phyloP scores from a whole-genome alignment of 805 yeast genomes.

The Kluyveromyces starmeri region DNA sequence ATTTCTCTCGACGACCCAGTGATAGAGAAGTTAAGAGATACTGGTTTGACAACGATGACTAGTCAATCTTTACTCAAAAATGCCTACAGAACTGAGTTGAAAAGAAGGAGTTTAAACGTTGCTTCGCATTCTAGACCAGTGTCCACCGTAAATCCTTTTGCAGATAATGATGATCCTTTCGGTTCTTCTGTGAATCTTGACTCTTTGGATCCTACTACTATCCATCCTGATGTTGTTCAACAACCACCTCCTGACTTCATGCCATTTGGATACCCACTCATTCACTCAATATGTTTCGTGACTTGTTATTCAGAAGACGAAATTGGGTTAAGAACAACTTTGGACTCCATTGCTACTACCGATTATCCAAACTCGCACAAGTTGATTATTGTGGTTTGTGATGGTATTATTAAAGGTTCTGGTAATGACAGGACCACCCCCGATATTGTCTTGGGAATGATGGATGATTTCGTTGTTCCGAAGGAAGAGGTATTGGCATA shows the following conservation, averaged over 20 bases:
- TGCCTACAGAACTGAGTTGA: not conserved
- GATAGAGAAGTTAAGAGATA: conserved; percentile 12
- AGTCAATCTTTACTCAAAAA: conserved; percentile 34
- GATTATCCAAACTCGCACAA: conserved; percentile 95
- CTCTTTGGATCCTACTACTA: conserved; percentile 47
- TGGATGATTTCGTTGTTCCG: conserved; percentile 67
- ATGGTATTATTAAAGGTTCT: conserved; percentile 89
- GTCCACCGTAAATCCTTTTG: not conserved
- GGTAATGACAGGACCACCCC: conserved; percentile 87
- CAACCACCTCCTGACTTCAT: conserved; percentile 87
- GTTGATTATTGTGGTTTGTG: conserved; percentile 76
- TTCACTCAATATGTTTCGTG: conserved; percentile 65
- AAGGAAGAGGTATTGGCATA: conserved; percentile 68
- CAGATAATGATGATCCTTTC: conserved; percentile 4
- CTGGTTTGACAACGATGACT: conserved; percentile 47
- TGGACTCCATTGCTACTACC: conserved; percentile 91
- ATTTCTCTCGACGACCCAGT: conserved; percentile 1
- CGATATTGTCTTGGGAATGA: conserved; percentile 78
- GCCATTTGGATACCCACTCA: conserved; percentile 76
- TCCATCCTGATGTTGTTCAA: conserved; percentile 73
- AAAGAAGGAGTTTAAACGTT: not conserved
- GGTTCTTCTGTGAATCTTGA: conserved; percentile 21
- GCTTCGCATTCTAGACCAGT: conserved; percentile 2
- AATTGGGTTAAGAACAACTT: conserved; percentile 73
- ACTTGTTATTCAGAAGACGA: conserved; percentile 95